Percentiles rank a stretch among this genome's conserved stretches.
phyloP scores from a whole-genome alignment of 106 monocot genomes.

The Dioscorea dumetorum region DNA sequence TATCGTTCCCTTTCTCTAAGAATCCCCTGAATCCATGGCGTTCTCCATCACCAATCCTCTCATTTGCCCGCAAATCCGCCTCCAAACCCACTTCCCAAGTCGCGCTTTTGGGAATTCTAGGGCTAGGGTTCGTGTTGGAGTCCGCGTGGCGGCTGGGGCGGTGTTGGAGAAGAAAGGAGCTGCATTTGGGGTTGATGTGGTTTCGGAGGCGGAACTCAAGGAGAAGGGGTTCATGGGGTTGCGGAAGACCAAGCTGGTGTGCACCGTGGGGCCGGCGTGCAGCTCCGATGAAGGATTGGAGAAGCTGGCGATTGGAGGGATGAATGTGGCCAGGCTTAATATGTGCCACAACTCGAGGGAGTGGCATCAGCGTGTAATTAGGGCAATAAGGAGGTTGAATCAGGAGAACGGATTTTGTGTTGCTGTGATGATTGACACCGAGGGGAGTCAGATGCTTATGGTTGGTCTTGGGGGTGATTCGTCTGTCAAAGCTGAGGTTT shows the following conservation, averaged over 20 bases:
- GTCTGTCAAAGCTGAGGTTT: conserved; percentile 59
- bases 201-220: conserved; percentile 90
- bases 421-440: conserved; percentile 86
- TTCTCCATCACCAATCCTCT: background rate
- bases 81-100: conserved; percentile 3
- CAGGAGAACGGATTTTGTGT: conserved; percentile 93
- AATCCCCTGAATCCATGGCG: conserved; percentile 6
- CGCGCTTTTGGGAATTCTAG: background rate
- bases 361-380: conserved; percentile 83
- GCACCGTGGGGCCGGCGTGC: conserved; percentile 91
- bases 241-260: conserved; percentile 80
- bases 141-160: conserved; percentile 8
- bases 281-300: conserved; percentile 74
- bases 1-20: conserved; percentile 6
- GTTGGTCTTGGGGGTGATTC: conserved; percentile 53
- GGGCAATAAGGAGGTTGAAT: conserved; percentile 62
- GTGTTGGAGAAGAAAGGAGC: conserved; percentile 17
- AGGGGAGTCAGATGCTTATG: conserved; percentile 87
- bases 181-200: conserved; percentile 67
- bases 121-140: background rate
- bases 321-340: conserved; percentile 93
- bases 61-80: conserved; percentile 5
- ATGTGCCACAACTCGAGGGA: conserved; percentile 92
- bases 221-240: conserved; percentile 91
- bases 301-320: conserved; percentile 92